A percentile compares a stretch with the other conserved stretches of the same genome.
Evolutionary conservation across 139 green algal species (phyloP).

Genomic region (Tetradesmus obliquus): DNA sequence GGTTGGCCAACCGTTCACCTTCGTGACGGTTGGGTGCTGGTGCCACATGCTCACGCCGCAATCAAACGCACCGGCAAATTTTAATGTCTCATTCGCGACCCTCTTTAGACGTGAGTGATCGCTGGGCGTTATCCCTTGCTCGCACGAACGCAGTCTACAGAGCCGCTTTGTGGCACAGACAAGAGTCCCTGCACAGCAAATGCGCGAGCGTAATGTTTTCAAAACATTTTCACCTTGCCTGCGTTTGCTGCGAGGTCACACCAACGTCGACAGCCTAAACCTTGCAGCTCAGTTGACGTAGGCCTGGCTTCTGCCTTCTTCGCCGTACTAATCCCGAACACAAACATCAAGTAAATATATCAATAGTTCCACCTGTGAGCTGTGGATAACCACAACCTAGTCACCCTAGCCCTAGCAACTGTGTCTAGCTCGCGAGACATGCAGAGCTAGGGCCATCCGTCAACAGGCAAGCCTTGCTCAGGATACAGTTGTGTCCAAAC

Average conservation of each 20-base stretch:
- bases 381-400: neutral
- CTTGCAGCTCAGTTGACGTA: neutral
- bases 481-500: neutral
- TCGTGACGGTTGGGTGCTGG: neutral
- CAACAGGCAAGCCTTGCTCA: neutral
- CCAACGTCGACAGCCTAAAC: neutral
- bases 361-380: neutral
- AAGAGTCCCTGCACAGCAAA: too few species aligned
- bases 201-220: too few species aligned
- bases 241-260: neutral
- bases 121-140: neutral
- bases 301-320: too few species aligned
- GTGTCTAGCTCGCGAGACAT: neutral
- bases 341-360: too few species aligned
- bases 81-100: neutral
- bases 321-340: neutral
- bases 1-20: neutral
- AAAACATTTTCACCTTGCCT: neutral
- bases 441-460: neutral
- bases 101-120: neutral
- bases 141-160: neutral
- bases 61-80: too few species aligned
- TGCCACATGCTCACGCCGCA: neutral
- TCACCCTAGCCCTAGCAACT: neutral
- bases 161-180: neutral